Percentiles rank a stretch among this genome's conserved stretches.
These are phyloP conservation scores for Agastache rugosa DNA, from an alignment of 257 asterid species.

Conservation along the genomic window DNA sequence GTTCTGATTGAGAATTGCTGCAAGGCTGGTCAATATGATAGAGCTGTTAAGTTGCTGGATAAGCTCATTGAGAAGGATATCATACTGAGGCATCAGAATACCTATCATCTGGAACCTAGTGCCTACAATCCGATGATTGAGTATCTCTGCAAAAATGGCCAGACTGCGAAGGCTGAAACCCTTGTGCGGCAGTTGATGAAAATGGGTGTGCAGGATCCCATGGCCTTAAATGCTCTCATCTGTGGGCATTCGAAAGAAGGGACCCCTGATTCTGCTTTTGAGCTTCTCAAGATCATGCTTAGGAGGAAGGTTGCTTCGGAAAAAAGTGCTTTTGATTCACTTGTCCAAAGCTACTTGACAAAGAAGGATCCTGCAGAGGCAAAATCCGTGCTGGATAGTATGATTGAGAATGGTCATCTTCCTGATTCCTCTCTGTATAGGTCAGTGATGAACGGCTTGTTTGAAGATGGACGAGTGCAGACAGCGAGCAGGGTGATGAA, in stretches of 20 bases:
- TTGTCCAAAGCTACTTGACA: constrained; percentile 64
- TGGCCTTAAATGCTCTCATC: constrained; percentile 66
- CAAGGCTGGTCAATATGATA: constrained; percentile 68
- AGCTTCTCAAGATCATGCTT: constrained; percentile 69
- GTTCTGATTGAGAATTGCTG: constrained; percentile 82
- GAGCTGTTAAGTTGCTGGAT: constrained; percentile 73
- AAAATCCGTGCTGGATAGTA: constrained; percentile 74
- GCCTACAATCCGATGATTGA: constrained; percentile 75
- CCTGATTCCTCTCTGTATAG: constrained; percentile 78
- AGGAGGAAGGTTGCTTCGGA: constrained; percentile 70
- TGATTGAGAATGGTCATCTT: constrained; percentile 80
- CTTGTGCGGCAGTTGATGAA: constrained; percentile 90
- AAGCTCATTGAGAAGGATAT: constrained; percentile 85
- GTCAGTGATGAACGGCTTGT: constrained; percentile 84
- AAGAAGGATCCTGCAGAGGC: constrained; percentile 89
- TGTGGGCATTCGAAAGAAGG: constrained; percentile 85
- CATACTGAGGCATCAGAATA: constrained; percentile 64
- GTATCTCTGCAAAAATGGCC: constrained; percentile 79
- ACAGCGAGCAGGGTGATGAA: constrained; percentile 96
- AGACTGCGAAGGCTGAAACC: constrained; percentile 80
- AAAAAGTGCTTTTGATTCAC: constrained; percentile 62
- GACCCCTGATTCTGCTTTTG: constrained; percentile 73
- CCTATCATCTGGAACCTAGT: constrained; percentile 72
- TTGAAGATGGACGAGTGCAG: constrained; percentile 88
- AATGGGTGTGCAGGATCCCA: constrained; percentile 80